A percentile compares a stretch with the other conserved stretches of the same genome.
phyloP scores from a whole-genome alignment of 164 flowering plant species.

The Dillenia suffruticosa region DNA sequence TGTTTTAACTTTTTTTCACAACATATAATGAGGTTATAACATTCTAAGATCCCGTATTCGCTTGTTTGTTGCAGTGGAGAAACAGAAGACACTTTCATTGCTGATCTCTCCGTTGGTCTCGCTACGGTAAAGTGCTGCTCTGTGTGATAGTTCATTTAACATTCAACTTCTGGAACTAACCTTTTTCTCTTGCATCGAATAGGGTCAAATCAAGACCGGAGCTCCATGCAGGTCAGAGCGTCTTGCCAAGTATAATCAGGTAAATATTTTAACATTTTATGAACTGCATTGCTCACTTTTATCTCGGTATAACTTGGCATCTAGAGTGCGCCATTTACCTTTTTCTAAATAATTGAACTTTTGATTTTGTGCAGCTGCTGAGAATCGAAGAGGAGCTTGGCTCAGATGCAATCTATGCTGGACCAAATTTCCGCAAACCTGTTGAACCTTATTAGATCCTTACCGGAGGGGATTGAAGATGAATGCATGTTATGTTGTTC shows the following conservation, averaged over 20 bases:
- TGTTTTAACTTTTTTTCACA: too few relatives aligned
- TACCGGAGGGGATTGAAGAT: not conserved
- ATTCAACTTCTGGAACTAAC: not conserved
- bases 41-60: not conserved
- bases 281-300: not conserved
- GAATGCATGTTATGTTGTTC: too few relatives aligned
- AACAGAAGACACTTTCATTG: conserved; percentile 93
- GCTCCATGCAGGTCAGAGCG: conserved; percentile 97
- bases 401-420: conserved; percentile 73
- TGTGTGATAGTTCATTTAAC: not conserved
- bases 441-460: conserved; percentile 67
- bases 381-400: conserved; percentile 93
- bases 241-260: conserved; percentile 91
- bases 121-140: conserved; percentile 54
- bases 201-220: conserved; percentile 96
- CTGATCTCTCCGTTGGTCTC: conserved; percentile 85
- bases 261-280: conserved; percentile 5
- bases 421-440: conserved; percentile 73
- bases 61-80: conserved; percentile 62
- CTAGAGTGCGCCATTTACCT: too few relatives aligned
- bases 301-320: not conserved
- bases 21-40: not conserved
- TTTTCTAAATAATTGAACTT: not conserved
- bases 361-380: conserved; percentile 39
- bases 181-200: not conserved